These are phyloP conservation scores for Wickerhamiella alocasiicola DNA, from an alignment of 805 yeast genomes.

Conservation along the genomic window DNA sequence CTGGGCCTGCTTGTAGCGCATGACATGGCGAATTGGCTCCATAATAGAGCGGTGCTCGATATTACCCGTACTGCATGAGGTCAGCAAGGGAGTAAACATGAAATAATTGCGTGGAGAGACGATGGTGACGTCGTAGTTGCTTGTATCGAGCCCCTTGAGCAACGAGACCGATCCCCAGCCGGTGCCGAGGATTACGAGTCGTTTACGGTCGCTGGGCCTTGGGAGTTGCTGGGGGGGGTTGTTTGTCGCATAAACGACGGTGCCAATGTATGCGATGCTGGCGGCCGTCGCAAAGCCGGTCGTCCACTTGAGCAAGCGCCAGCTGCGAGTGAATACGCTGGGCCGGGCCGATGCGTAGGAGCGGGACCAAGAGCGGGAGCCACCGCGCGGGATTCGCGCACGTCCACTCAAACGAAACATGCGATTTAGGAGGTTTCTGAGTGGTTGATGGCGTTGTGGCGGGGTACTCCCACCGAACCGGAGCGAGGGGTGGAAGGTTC, in stretches of 20 bases:
- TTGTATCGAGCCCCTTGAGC: slow-evolving; percentile 72
- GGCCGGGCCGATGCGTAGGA: no score
- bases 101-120: slow-evolving; percentile 93
- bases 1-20: slow-evolving; percentile 56
- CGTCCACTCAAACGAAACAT: no score
- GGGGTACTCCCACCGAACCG: no score
- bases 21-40: slow-evolving; percentile 82
- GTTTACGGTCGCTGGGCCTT: slow-evolving; percentile 50
- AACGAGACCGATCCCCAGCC: slow-evolving; percentile 94
- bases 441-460: no score
- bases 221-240: slow-evolving; percentile 30
- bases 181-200: slow-evolving; percentile 57
- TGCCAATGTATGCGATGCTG: slow-evolving; percentile 47
- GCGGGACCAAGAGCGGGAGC: no score
- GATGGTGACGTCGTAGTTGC: slow-evolving; percentile 75
- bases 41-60: slow-evolving; percentile 79
- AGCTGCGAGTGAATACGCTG: background rate
- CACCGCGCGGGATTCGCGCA: no score
- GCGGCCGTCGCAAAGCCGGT: slow-evolving; percentile 22
- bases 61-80: slow-evolving; percentile 91
- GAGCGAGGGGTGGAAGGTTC: no score
- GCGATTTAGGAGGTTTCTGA: no score
- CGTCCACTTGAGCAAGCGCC: slow-evolving; percentile 8
- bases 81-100: slow-evolving; percentile 88
- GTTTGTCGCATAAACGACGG: slow-evolving; percentile 32